A percentile compares a stretch with the other conserved stretches of the same genome.
These are phyloP conservation scores for Taphrina confusa DNA, from an alignment of 1,139 yeast genomes.

Conservation along the genomic window DNA sequence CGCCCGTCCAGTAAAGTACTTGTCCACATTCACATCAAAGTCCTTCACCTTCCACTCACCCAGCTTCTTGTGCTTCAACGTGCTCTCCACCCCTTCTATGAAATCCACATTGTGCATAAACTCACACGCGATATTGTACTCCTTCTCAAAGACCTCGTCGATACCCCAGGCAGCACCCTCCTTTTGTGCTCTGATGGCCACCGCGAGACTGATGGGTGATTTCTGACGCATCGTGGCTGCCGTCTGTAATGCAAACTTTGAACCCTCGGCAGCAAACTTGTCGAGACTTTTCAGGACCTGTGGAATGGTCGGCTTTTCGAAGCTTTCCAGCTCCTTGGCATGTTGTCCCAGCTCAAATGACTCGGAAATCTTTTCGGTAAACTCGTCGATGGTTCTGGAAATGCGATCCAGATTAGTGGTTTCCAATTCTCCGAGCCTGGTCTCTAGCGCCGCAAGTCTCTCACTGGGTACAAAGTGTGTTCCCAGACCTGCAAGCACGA, in stretches of 20 bases:
- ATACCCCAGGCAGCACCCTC: conserved; percentile 63
- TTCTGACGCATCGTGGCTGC: conserved; percentile 58
- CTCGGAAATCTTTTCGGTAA: conserved; percentile 66
- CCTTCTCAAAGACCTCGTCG: conserved; percentile 67
- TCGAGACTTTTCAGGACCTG: conserved; percentile 61
- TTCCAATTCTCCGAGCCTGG: conserved; percentile 49
- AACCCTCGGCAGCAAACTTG: conserved; percentile 54
- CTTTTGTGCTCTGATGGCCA: conserved; percentile 69
- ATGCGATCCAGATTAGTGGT: conserved; percentile 51
- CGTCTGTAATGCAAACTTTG: conserved; percentile 67
- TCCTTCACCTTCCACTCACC: conserved; percentile 29
- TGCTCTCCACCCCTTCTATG: conserved; percentile 72
- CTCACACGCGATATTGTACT: conserved; percentile 74
- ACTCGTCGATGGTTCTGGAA: conserved; percentile 74
- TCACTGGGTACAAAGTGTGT: conserved; percentile 81
- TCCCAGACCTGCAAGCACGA: conserved; percentile 75
- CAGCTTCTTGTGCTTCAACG: conserved; percentile 52
- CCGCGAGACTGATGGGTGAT: conserved; percentile 77
- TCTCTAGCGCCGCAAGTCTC: conserved; percentile 61
- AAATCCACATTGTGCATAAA: conserved; percentile 68
- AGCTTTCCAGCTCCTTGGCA: conserved; percentile 42
- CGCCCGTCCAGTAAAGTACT: conserved; percentile 28
- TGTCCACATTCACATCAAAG: conserved; percentile 31
- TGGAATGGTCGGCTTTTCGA: conserved; percentile 59
- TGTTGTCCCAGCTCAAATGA: conserved; percentile 50